phyloP scores from a whole-genome alignment of 176 grass and related monocot species.

The Triticum dicoccoides region DNA sequence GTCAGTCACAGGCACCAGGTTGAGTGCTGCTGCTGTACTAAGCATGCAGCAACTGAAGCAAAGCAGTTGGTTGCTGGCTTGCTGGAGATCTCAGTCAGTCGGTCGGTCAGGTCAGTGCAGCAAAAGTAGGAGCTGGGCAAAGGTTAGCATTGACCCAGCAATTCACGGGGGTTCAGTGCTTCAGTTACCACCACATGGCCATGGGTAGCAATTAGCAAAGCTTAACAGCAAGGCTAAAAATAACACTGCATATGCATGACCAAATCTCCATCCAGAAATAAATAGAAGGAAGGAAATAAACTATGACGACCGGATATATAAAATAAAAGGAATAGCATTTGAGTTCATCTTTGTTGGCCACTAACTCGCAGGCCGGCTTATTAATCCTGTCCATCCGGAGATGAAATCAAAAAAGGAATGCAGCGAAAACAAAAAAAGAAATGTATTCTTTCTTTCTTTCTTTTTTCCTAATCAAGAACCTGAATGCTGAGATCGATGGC shows the following conservation, averaged over 20 bases:
- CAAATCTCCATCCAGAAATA: not conserved
- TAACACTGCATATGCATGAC: not conserved
- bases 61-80: conserved; percentile 40
- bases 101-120: conserved; percentile 17
- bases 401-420: conserved; percentile 22
- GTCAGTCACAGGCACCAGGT: conserved; percentile 30
- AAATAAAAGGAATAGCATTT: not conserved
- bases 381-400: conserved; percentile 8
- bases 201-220: not conserved
- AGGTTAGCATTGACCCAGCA: conserved; percentile 48
- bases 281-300: not conserved
- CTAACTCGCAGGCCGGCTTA: conserved; percentile 27
- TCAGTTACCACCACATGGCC: not conserved
- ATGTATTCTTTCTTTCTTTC: not conserved
- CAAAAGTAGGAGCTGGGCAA: conserved; percentile 55
- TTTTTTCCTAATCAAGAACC: conserved; percentile 9
- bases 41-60: conserved; percentile 39
- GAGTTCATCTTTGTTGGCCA: conserved; percentile 37
- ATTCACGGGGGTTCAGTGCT: conserved; percentile 26
- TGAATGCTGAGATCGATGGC: not conserved
- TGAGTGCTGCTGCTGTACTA: conserved; percentile 30
- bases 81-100: conserved; percentile 19
- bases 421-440: not conserved
- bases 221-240: conserved; percentile 36
- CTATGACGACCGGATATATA: conserved; percentile 17